Conservation (phyloP, 768 basidiomycete species). For the Lactifluus pinguis region DNA sequence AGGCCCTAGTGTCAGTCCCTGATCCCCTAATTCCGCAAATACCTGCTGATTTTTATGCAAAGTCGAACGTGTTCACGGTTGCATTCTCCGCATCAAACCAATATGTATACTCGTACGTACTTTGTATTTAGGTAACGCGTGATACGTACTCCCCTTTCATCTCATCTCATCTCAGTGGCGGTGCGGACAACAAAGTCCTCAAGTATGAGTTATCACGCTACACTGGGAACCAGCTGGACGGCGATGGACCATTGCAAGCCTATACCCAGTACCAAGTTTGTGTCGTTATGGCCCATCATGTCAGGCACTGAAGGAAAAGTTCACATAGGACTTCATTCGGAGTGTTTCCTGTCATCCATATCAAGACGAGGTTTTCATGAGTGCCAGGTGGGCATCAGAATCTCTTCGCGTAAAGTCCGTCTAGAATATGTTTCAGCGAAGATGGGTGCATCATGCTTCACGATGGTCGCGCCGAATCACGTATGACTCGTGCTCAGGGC, state of each 20-base stretch:
- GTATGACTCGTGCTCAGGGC: conserved; percentile 35
- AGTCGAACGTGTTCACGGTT: conserved; percentile 66
- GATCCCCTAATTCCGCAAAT: neutral
- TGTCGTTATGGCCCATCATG: neutral
- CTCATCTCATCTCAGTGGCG: conserved; percentile 8
- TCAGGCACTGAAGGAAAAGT: conserved; percentile 3
- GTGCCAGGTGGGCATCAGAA: conserved; percentile 46
- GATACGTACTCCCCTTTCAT: neutral
- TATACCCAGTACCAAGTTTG: conserved; percentile 22
- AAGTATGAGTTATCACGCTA: conserved; percentile 16
- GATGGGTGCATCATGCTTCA: conserved; percentile 59
- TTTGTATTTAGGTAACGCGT: neutral
- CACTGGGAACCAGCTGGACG: neutral
- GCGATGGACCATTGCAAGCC: neutral
- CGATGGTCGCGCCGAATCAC: conserved; percentile 40
- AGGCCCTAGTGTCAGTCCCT: conserved; percentile 24
- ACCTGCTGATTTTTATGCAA: neutral
- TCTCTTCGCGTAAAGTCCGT: neutral
- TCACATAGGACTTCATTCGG: conserved; percentile 51
- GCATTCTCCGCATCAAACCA: conserved; percentile 61
- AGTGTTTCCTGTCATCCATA: conserved; percentile 56
- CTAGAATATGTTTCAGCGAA: conserved; percentile 37
- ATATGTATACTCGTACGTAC: conserved; percentile 56
- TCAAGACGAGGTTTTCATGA: conserved; percentile 60
- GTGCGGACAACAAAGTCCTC: conserved; percentile 12